phyloP scores from a whole-genome alignment of 345 rosid species.

The Arabidopsis suecica region DNA sequence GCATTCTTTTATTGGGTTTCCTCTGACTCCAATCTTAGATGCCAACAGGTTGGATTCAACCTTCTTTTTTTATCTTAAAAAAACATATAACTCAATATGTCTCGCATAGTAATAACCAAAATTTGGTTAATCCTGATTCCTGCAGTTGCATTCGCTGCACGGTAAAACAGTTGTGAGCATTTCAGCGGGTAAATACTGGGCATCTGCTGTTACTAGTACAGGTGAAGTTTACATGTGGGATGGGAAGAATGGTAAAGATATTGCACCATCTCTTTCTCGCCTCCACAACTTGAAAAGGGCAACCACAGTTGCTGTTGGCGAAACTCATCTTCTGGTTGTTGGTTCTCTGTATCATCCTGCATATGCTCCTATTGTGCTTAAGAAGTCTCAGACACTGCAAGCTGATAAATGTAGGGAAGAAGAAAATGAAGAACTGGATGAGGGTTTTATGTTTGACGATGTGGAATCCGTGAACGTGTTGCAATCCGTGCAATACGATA shows the following conservation, averaged over 20 bases:
- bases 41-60: slow-evolving; percentile 77
- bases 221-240: slow-evolving; percentile 97
- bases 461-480: slow-evolving; percentile 47
- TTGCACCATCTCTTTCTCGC: slow-evolving; percentile 68
- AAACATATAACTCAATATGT: not conserved
- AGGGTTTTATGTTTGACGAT: slow-evolving; percentile 65
- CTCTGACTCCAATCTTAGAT: slow-evolving; percentile 82
- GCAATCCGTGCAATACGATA: slow-evolving; percentile 42
- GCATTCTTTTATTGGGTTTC: slow-evolving; percentile 92
- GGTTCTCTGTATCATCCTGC: slow-evolving; percentile 85
- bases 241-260: slow-evolving; percentile 67
- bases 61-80: not conserved
- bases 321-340: slow-evolving; percentile 87
- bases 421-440: slow-evolving; percentile 62
- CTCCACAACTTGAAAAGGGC: slow-evolving; percentile 85
- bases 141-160: slow-evolving; percentile 65
- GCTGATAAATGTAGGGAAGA: slow-evolving; percentile 41
- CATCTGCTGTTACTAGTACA: slow-evolving; percentile 77
- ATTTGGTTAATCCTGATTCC: slow-evolving; percentile 4
- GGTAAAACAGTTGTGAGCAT: slow-evolving; percentile 72
- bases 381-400: slow-evolving; percentile 46
- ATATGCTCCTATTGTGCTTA: slow-evolving; percentile 50
- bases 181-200: slow-evolving; percentile 96
- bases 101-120: not conserved
- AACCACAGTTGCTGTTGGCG: slow-evolving; percentile 89